These are phyloP conservation scores for Phytophthora tentaculata DNA, from an alignment of 352 stramenopile species.

Conservation along the genomic window DNA sequence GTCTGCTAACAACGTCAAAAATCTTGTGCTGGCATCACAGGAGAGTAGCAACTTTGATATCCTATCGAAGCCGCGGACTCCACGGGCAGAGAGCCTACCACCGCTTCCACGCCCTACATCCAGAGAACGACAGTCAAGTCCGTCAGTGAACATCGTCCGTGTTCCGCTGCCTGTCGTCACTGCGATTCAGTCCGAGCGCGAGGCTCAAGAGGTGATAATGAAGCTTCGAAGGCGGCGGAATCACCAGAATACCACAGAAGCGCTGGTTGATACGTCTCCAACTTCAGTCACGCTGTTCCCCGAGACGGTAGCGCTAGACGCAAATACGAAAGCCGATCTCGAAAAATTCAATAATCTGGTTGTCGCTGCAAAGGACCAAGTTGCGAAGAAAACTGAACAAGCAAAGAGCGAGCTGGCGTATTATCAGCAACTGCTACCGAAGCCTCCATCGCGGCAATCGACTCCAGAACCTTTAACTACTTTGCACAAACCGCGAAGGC, in stretches of 20 bases:
- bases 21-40: too few relatives aligned
- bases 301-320: constrained; percentile 39
- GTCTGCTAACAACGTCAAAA: too few relatives aligned
- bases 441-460: constrained; percentile 18
- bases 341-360: constrained; percentile 67
- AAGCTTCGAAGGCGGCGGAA: constrained; percentile 40
- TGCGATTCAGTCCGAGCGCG: constrained; percentile 32
- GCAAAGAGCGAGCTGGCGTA: constrained; percentile 63
- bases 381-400: constrained; percentile 37
- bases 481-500: constrained; percentile 2
- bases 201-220: constrained; percentile 48
- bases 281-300: constrained; percentile 26
- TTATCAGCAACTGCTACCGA: constrained; percentile 59
- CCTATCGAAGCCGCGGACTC: neutral
- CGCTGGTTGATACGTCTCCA: neutral
- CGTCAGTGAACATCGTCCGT: neutral
- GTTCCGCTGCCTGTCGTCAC: constrained; percentile 6
- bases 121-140: too few relatives aligned
- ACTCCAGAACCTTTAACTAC: neutral
- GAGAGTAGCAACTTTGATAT: too few relatives aligned
- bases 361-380: constrained; percentile 42
- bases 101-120: constrained; percentile 20
- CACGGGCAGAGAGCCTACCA: neutral
- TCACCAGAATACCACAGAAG: neutral
- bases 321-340: constrained; percentile 47